These are phyloP conservation scores for Cladophialophora immunda DNA, from an alignment of 2,329 filamentous ascomycete genomes.

Conservation along the genomic window DNA sequence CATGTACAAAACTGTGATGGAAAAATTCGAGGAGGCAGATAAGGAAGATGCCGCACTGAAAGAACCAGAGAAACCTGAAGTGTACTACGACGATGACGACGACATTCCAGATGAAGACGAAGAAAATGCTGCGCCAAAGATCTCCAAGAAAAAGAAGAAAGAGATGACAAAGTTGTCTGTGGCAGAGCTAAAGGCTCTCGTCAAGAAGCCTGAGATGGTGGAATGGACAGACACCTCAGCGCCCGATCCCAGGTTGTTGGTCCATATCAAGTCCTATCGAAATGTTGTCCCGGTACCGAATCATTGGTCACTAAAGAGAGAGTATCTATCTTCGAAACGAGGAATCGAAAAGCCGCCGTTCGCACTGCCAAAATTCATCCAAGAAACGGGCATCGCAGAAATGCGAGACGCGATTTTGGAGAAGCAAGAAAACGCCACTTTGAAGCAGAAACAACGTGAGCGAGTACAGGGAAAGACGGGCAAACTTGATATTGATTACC, in stretches of 20 bases:
- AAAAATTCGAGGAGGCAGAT: constrained; percentile 74
- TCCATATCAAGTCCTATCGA: constrained; percentile 92
- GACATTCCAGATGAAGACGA: constrained; percentile 88
- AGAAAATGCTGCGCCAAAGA: constrained; percentile 71
- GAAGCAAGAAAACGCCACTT: constrained; percentile 88
- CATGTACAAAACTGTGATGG: constrained; percentile 83
- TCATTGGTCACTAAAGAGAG: constrained; percentile 95
- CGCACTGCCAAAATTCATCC: constrained; percentile 92
- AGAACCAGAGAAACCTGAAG: constrained; percentile 80
- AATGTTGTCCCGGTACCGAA: constrained; percentile 94
- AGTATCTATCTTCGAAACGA: constrained; percentile 95
- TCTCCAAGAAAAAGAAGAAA: constrained; percentile 96
- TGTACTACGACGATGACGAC: constrained; percentile 84
- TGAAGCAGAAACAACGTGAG: constrained; percentile 96
- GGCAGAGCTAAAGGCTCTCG: constrained; percentile 91
- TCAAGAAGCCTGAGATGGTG: constrained; percentile 89
- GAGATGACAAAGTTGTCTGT: constrained; percentile 90
- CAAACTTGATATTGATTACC: constrained; percentile 97
- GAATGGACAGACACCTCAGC: constrained; percentile 98
- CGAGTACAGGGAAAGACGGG: constrained; percentile 95
- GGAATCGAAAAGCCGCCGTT: constrained; percentile 97
- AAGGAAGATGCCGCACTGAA: constrained; percentile 71
- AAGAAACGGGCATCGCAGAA: constrained; percentile 95
- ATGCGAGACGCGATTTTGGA: constrained; percentile 97
- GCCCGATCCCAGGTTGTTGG: constrained; percentile 84